Base-by-base conservation (phyloP, 805 yeast genomes). In the Groenewaldozyma salmanticensis region DNA sequence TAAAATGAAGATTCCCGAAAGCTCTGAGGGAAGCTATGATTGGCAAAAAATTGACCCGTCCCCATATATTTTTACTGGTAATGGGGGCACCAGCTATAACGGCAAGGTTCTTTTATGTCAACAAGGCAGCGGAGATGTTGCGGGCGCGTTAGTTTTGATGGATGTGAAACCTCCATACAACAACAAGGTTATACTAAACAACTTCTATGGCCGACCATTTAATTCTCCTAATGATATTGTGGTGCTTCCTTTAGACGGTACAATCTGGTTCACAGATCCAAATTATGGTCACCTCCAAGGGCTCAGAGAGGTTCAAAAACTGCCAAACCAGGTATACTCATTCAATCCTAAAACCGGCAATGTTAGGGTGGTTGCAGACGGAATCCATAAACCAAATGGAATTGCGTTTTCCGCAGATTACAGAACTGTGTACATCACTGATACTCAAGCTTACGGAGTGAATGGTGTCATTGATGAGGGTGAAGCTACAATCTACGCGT, bases 371-470 rank as follows among this genome's bases (percentile, higher is more conserved):
- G 58, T 71, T 2, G 62, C 70, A 40, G 67, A 67, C 27, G 60
- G 64, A 16, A 59, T 74, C 39, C 55, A 57, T n/a, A 78, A 80
- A 42, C 77, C 95, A 7, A 87, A 87, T 58, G 94, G 95, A 6
- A 62, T 79, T 38, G 74, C 71, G 35, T 80, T 81, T 76, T 50
- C 58, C 5, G 55, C 52, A 4, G 64, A 60, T 36, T 61, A 59
- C 2, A 65, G 64, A 19, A 55, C 61, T 11, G 54, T 73, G 54
- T 77, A 67, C 45, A 67, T 75, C 60, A 74, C 81, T 1, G 77
- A 77, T 40, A 53, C 58, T 15, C 29, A 35, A 20, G 21, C 29
- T 7, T 15, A 7, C 3, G 48, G 49, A 1, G 40, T 40, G 27
- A 36, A 37, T 27, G 51, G 52, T 7, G 33, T 35, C 18, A 53